Evolutionary conservation across 2,329 filamentous ascomycete genomes (phyloP).

Genomic region (Curvularia hawaiiensis): DNA sequence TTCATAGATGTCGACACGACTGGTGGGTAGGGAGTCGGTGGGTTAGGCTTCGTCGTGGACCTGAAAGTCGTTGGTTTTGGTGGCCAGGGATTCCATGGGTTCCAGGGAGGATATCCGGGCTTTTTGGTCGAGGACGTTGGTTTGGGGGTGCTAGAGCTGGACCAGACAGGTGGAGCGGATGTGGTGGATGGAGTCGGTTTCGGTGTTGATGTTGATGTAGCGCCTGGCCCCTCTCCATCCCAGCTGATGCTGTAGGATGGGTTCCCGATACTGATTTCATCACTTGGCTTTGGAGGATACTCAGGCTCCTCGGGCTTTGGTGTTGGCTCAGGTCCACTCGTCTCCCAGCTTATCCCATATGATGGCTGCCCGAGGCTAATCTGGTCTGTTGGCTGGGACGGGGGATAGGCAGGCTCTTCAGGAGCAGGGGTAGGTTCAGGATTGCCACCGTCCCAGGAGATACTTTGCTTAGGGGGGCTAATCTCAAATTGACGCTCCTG

Average conservation of each 20-base stretch:
- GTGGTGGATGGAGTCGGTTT: constrained; percentile 13
- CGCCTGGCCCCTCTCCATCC: constrained; percentile 11
- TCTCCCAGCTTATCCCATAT: constrained; percentile 11
- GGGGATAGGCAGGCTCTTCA: constrained; percentile 13
- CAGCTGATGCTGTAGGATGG: constrained; percentile 13
- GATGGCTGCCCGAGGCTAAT: constrained; percentile 14
- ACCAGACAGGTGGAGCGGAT: background rate
- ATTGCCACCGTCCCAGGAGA: constrained; percentile 24
- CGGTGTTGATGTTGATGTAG: constrained; percentile 6
- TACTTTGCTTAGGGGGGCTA: constrained; percentile 22
- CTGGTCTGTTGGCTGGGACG: constrained; percentile 12
- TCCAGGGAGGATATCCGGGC: constrained; percentile 15
- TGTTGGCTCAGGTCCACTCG: constrained; percentile 8
- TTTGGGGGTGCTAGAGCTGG: constrained; percentile 4
- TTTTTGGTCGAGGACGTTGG: constrained; percentile 18
- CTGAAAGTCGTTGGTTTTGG: constrained; percentile 16
- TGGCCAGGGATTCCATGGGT: constrained; percentile 15
- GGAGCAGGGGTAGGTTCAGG: constrained; percentile 17
- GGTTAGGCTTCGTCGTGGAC: constrained; percentile 7
- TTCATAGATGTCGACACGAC: constrained; percentile 1
- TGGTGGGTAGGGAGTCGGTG: background rate
- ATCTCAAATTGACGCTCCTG: constrained; percentile 25
- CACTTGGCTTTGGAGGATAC: constrained; percentile 12
- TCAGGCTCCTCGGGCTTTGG: constrained; percentile 12
- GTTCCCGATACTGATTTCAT: constrained; percentile 10